Evolutionary conservation across 106 monocot species (phyloP).

Genomic region (Allium cepa): DNA sequence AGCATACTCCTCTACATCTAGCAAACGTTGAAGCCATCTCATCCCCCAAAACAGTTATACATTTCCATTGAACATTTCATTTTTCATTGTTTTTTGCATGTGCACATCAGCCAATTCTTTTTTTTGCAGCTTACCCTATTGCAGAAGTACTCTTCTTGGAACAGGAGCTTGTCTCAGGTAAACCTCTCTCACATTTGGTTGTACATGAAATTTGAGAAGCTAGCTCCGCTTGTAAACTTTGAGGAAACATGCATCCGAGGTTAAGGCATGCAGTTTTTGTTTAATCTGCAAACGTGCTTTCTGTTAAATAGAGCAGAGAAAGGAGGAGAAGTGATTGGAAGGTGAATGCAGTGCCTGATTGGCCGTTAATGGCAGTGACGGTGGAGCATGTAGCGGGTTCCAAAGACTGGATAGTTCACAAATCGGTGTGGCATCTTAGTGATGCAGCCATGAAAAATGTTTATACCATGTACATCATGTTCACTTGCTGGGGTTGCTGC

Average conservation of each 20-base stretch:
- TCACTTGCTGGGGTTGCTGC: constrained; percentile 85
- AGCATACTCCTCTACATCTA: constrained; percentile 16
- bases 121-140: constrained; percentile 10
- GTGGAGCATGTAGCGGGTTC: constrained; percentile 50
- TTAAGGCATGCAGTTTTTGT: no score
- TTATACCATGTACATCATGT: constrained; percentile 83
- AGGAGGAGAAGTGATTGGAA: constrained; percentile 18
- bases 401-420: constrained; percentile 67
- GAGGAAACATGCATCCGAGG: not conserved
- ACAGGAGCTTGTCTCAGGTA: not conserved
- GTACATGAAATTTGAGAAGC: no score
- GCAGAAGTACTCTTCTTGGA: not conserved
- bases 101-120: no score
- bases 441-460: constrained; percentile 66
- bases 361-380: constrained; percentile 84
- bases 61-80: not conserved
- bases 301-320: constrained; percentile 3
- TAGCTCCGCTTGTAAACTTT: no score
- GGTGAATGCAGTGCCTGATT: constrained; percentile 54
- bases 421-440: constrained; percentile 83
- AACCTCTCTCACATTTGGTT: no score
- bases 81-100: not conserved
- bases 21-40: constrained; percentile 8
- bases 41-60: constrained; percentile 16
- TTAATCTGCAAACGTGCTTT: not conserved